Conservation (phyloP, 805 yeast genomes). For the Sugiyamaella valdiviana region DNA sequence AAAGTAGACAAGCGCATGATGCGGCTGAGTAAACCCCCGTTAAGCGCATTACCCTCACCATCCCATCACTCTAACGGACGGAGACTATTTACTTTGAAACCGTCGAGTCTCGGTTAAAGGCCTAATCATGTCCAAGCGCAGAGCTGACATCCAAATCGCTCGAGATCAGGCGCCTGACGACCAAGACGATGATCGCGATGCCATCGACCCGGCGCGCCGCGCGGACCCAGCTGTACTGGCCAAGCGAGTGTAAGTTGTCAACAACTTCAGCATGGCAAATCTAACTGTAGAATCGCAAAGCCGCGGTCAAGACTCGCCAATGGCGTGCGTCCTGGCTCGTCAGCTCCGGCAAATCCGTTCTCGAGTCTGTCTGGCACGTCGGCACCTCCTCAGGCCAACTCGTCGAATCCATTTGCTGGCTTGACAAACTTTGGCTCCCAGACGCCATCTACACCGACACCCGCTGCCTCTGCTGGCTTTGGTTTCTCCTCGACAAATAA, state of each 20-base stretch:
- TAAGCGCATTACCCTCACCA: background rate
- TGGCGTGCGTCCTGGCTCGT: constrained; percentile 2
- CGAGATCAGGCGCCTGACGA: constrained; percentile 42
- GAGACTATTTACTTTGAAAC: background rate
- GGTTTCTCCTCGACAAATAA: background rate
- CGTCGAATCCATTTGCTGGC: constrained; percentile 8
- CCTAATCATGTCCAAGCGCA: constrained; percentile 43
- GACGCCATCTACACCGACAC: background rate
- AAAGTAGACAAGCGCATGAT: too few relatives aligned
- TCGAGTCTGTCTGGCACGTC: constrained; percentile 6
- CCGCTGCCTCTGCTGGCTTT: too few relatives aligned
- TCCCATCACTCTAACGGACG: background rate
- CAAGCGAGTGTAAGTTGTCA: constrained; percentile 51
- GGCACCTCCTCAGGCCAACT: constrained; percentile 2
- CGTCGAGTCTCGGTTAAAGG: background rate
- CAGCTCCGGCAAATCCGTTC: constrained; percentile 10
- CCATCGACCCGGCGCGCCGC: constrained; percentile 31
- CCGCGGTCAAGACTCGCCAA: constrained; percentile 2
- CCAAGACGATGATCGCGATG: constrained; percentile 36
- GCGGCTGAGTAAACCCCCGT: background rate
- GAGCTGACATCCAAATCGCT: constrained; percentile 58
- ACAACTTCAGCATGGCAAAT: too few relatives aligned
- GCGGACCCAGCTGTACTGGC: constrained; percentile 64
- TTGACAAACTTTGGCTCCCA: constrained; percentile 1
- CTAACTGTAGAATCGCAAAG: constrained; percentile 11